Base-by-base conservation (phyloP, 1,139 yeast species). In the Yamadazyma membranifaciens region DNA sequence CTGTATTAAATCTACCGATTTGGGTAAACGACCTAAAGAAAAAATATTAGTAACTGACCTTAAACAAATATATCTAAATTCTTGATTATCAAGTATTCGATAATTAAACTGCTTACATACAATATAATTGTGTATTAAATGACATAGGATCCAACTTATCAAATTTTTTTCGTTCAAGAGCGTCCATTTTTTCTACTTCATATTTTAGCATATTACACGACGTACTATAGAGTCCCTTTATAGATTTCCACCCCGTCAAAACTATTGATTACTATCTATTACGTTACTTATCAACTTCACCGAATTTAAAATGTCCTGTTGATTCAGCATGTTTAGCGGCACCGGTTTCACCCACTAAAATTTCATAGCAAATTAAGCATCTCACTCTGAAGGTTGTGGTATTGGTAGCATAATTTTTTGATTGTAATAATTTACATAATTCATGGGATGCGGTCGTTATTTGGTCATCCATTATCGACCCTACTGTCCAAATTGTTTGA, bases 231-330 rank as follows among this genome's bases (percentile, higher is more conserved):
- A 20, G 24, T 6, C 24, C 24, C 24, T 20, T 6, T 5, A 20
- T 20, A 20, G 5, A 20, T 20, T 20, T 20, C 24, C 7, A 20
- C 24, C 5, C 5, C 7, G 5, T 6, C 24, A 6, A 20, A 20
- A 20, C 7, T 20, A 20, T 20, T 14, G 20, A 6, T 9, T 12
- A 28, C 15, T 12, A 17, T 9, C 13, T 31, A n/a, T 9, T 16
- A n/a, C 9, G 6, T 7, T 31, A n/a, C 13, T 38, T 9, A 2
- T 27, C 27, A 2, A 46, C 49, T 52, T 85, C 91, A 2, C 87
- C 87, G 60, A 84, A 85, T 39, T 72, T 73, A 26, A 59, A 63
- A 56, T 86, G 94, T 2, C 83, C 84, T 1, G 85, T 80, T 6
- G 62, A 59, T 46, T 72, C 70, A 4, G 92, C 91, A 61, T 86